phyloP scores from a whole-genome alignment of 805 yeast species.

The Ogataea trehaloabstinens region DNA sequence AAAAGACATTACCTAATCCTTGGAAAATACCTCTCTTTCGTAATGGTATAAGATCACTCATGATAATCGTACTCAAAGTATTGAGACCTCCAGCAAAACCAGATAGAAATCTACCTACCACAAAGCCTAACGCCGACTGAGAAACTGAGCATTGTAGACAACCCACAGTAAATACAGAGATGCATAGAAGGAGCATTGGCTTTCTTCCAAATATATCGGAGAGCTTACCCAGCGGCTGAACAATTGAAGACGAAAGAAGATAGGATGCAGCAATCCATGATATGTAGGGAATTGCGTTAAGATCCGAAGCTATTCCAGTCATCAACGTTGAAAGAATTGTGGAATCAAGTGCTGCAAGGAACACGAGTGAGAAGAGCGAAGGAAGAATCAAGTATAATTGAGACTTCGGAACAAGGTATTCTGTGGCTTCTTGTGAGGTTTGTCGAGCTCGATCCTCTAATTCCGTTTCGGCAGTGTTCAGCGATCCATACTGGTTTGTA shows the following conservation, averaged over 20 bases:
- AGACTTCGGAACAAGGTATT: constrained; percentile 27
- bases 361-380: constrained; percentile 46
- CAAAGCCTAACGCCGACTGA: constrained; percentile 44
- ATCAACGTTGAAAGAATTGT: constrained; percentile 67
- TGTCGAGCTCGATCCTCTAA: constrained; percentile 1
- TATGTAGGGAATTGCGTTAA: constrained; percentile 58
- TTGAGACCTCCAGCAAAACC: constrained; percentile 93
- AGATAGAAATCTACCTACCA: constrained; percentile 63
- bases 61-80: constrained; percentile 70
- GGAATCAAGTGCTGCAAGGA: constrained; percentile 63
- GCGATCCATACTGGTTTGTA: not conserved
- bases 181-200: constrained; percentile 48
- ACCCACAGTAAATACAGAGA: constrained; percentile 55
- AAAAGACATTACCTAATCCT: constrained; percentile 78
- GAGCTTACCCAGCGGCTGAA: constrained; percentile 71
- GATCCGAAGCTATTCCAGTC: constrained; percentile 66
- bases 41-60: constrained; percentile 78
- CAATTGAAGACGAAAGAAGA: constrained; percentile 64
- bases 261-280: constrained; percentile 78
- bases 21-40: constrained; percentile 82
- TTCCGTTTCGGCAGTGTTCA: not conserved
- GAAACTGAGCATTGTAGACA: constrained; percentile 55
- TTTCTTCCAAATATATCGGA: constrained; percentile 74
- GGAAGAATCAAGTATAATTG: constrained; percentile 35
- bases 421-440: constrained; percentile 9